Base-by-base conservation (phyloP, 345 rosid genomes). In the Mallotus nudiflorus region DNA sequence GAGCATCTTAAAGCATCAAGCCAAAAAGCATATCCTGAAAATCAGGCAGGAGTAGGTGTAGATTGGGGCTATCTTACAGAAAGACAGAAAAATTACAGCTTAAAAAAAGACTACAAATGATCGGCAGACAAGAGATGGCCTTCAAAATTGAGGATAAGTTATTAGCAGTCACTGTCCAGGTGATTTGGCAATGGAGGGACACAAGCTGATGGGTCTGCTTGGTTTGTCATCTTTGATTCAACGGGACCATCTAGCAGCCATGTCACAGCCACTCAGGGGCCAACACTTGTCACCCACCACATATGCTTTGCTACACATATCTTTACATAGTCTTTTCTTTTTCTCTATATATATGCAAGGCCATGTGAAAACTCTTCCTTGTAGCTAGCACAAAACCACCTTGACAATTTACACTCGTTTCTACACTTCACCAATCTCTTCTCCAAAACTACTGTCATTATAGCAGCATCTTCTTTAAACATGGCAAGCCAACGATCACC, bases 181-280 rank as follows among this genome's bases (percentile, higher is more conserved):
- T 66, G 78, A 75, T 71, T 58, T 73, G 75, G 75, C 77, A 60
- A 52, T 8, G 4, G 39, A 25, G 74, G 80, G 80, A 64, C 74
- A 77, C 81, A 74, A 64, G 78, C 54, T 45, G 82, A 75, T 50
- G 70, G 58, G 59, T 48, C 51, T 78, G 81, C 83, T 77, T 78
- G 81, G 80, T 77, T 80, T 73, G 85, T 82, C 85, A 73, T 65
- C 67, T 72, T 67, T 66, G 12, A 45, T 60, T 59, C 57, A n/a
- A 37, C 29, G 76, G 80, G 78, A 19, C 80, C 84, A 54, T 66
- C 2, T 15, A 9, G 7, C 9, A 1, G 28, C 67, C 67, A 66
- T 70, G 66, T 55, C 37, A 72, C 0, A 27, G 29, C 80, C 70
- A 46, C 18, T 72, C 29, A 67, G 40, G 20, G 5, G 15, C 59